These are phyloP conservation scores for Leccinellum rugosiceps DNA, from an alignment of 768 basidiomycete species.

Conservation along the genomic window DNA sequence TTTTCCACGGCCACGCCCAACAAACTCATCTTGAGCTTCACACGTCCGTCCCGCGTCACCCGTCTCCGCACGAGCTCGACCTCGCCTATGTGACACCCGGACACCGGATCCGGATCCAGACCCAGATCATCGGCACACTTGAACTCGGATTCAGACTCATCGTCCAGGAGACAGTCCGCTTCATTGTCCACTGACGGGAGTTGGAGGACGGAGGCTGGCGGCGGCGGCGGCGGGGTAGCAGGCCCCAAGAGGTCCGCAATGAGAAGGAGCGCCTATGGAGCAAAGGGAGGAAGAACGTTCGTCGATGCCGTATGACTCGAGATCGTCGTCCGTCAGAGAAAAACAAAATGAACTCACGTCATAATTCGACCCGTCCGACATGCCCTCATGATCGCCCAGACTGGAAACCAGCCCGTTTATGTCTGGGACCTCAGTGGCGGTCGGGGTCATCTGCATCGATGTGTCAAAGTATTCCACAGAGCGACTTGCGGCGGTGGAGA, in stretches of 20 bases:
- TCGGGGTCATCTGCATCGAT: slow-evolving; percentile 30
- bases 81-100: slow-evolving; percentile 35
- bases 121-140: neutral
- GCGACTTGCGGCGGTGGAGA: slow-evolving; percentile 21
- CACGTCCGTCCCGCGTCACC: slow-evolving; percentile 58
- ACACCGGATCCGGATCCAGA: neutral
- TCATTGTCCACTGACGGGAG: slow-evolving; percentile 5
- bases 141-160: slow-evolving; percentile 1
- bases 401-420: slow-evolving; percentile 60
- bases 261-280: slow-evolving; percentile 51
- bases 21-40: slow-evolving; percentile 67
- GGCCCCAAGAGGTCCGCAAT: slow-evolving; percentile 64
- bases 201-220: neutral
- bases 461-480: slow-evolving; percentile 29
- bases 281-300: slow-evolving; percentile 1
- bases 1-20: slow-evolving; percentile 62
- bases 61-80: slow-evolving; percentile 60
- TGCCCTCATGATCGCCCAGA: slow-evolving; percentile 41
- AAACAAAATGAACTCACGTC: slow-evolving; percentile 48
- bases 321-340: slow-evolving; percentile 25
- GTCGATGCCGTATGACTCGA: slow-evolving; percentile 20
- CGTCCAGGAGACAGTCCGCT: neutral
- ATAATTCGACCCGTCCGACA: slow-evolving; percentile 51
- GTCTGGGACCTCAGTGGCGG: slow-evolving; percentile 45
- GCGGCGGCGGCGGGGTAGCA: slow-evolving; percentile 28